These are phyloP conservation scores for Seiridium unicorne DNA, from an alignment of 2,329 filamentous ascomycete genomes.

Conservation along the genomic window DNA sequence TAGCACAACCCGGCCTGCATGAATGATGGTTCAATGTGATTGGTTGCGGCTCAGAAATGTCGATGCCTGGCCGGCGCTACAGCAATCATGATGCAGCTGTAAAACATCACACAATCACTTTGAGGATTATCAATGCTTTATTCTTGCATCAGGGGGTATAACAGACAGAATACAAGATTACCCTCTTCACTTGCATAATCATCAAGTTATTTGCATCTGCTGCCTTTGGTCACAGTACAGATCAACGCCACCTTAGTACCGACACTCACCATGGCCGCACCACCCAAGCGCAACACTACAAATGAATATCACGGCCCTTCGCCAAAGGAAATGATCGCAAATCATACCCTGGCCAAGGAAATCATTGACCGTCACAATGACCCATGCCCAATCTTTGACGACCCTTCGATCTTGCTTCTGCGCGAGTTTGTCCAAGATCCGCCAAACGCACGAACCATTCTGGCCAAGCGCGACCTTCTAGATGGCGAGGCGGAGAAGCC, in stretches of 20 bases:
- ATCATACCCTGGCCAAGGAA: background rate
- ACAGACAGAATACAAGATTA: too few species aligned
- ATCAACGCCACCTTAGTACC: too few species aligned
- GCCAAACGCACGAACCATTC: background rate
- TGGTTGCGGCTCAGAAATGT: background rate
- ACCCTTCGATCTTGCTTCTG: background rate
- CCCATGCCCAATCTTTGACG: background rate
- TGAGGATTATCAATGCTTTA: too few species aligned
- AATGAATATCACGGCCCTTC: background rate
- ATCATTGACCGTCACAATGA: constrained; percentile 1
- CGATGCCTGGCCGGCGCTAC: background rate
- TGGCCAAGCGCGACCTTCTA: background rate
- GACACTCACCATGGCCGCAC: background rate
- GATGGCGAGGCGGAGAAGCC: background rate
- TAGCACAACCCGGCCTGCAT: too few species aligned
- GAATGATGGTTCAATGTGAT: background rate
- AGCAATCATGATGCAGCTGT: background rate
- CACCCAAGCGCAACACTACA: background rate
- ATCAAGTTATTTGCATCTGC: too few species aligned
- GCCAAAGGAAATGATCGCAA: background rate
- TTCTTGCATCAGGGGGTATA: too few species aligned
- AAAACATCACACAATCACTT: background rate
- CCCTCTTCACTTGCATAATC: too few species aligned
- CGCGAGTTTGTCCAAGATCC: background rate
- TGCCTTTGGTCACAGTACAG: too few species aligned